phyloP scores from a whole-genome alignment of 2,329 filamentous ascomycete genomes.

The Ceratocystis colombiana region DNA sequence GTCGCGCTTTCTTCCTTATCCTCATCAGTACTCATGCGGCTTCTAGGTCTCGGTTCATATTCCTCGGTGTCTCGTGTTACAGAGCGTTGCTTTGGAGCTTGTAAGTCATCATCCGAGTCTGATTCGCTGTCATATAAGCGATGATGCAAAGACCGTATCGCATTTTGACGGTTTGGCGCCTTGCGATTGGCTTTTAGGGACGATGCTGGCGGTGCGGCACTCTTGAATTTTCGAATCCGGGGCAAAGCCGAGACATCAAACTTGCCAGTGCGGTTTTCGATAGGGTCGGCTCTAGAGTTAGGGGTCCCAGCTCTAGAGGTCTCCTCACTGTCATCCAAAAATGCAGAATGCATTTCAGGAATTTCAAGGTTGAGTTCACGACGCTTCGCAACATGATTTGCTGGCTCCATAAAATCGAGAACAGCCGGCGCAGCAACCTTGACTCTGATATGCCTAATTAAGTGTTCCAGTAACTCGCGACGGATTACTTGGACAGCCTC shows the following conservation, averaged over 20 bases:
- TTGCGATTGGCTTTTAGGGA: constrained; percentile 34
- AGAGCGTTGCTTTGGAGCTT: constrained; percentile 42
- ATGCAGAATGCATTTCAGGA: constrained; percentile 30
- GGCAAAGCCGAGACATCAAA: constrained; percentile 53
- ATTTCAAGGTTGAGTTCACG: constrained; percentile 64
- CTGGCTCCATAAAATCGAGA: constrained; percentile 71
- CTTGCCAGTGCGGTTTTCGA: constrained; percentile 49
- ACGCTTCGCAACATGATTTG: constrained; percentile 67
- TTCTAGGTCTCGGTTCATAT: constrained; percentile 69
- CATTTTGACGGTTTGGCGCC: constrained; percentile 49
- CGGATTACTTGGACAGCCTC: constrained; percentile 73
- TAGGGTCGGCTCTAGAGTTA: constrained; percentile 50
- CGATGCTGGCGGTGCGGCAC: constrained; percentile 38
- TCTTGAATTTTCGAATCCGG: constrained; percentile 62
- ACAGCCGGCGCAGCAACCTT: constrained; percentile 74
- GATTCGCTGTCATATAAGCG: constrained; percentile 43
- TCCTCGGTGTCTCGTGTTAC: constrained; percentile 71
- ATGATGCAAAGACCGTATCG: constrained; percentile 73
- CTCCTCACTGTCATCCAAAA: constrained; percentile 40
- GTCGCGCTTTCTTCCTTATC: constrained; percentile 44
- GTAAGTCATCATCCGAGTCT: constrained; percentile 75
- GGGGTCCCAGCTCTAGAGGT: constrained; percentile 56
- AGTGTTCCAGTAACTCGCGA: constrained; percentile 71
- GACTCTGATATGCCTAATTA: constrained; percentile 79
- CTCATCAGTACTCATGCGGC: constrained; percentile 58